Base-by-base conservation (phyloP, 345 rosid genomes). In the Tarenaya hassleriana region DNA sequence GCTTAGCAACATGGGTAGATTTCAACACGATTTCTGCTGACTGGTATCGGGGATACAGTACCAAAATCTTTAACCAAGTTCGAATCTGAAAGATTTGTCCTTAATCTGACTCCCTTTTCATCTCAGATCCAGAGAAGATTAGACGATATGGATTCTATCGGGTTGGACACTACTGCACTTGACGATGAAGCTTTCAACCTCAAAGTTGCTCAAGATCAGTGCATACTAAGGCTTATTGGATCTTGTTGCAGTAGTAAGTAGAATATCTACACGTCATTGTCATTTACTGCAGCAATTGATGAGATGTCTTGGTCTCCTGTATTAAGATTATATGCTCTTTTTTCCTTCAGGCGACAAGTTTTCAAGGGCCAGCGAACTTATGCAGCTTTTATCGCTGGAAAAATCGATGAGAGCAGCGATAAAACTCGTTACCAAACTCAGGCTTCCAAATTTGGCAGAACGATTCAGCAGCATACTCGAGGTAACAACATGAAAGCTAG, bases 371-470 rank as follows among this genome's bases (percentile, higher is more conserved):
- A 68, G 80, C 1, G 96, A 88, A 74, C 80, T 92, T 10, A 82
- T 79, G 70, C 81, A 59, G 71, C 88, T 88, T 56, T 58, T 88
- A 67, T 61, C 86, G 15, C 57, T 79, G 14, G 95, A 85, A 42
- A 88, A 88, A 71, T 85, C 90, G 18, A 74, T 92, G 67, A 82
- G 70, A 73, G 98, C 88, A 41, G 95, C 98, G 17, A 83, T 88
- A 66, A 84, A 83, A 74, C 83, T 92, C 21, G 96, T 79, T 13
- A 85, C 95, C 33, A 79, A 83, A 55, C 73, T 92, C 68, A 88
- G 88, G 80, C 94, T 88, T 61, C 98, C 96, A 6, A 81, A 75
- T 72, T 70, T 92, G 62, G 98, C 95, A 1, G 96, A 85, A 58
- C 76, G 84, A 18, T 88, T 92, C 75, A 74, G 88, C 67, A 64